A percentile compares a stretch with the other conserved stretches of the same genome.
Evolutionary conservation across 2,329 filamentous ascomycete species (phyloP).

Genomic region (Aspergillus cejpii): DNA sequence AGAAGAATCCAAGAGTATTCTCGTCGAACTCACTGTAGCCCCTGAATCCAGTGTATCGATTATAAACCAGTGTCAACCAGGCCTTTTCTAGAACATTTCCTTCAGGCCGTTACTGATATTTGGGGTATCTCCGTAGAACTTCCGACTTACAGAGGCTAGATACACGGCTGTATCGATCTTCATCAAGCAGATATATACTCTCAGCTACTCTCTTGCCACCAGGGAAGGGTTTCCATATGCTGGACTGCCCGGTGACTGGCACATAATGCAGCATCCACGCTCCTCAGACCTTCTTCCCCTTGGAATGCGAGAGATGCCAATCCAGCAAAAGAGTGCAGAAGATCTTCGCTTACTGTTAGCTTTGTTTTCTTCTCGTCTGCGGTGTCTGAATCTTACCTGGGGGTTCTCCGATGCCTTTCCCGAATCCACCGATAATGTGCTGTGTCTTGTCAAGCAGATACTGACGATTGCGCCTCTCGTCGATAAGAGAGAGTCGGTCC

Average conservation of each 20-base stretch:
- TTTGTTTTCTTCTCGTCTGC: slow-evolving; percentile 16
- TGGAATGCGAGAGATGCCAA: slow-evolving; percentile 71
- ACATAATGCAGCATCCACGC: slow-evolving; percentile 69
- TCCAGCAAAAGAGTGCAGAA: slow-evolving; percentile 86
- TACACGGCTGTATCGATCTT: not conserved
- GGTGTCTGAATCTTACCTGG: slow-evolving; percentile 49
- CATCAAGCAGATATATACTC: not conserved
- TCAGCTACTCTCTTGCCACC: slow-evolving; percentile 26
- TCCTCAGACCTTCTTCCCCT: slow-evolving; percentile 61
- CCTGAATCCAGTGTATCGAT: no score
- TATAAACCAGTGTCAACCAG: no score
- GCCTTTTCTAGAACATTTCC: no score
- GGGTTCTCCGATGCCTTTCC: slow-evolving; percentile 60
- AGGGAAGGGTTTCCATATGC: slow-evolving; percentile 38
- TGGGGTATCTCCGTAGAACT: no score
- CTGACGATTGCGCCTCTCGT: slow-evolving; percentile 55
- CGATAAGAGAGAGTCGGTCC: slow-evolving; percentile 52
- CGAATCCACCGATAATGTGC: slow-evolving; percentile 75
- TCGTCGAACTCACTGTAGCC: no score
- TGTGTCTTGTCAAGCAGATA: slow-evolving; percentile 84
- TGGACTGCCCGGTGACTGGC: slow-evolving; percentile 52
- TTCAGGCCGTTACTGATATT: no score
- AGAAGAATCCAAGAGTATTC: no score
- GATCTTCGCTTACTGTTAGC: slow-evolving; percentile 44
- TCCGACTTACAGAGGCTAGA: no score